These are phyloP conservation scores for Backusella circina DNA, from an alignment of 192 early-diverging fungal species.

Conservation along the genomic window DNA sequence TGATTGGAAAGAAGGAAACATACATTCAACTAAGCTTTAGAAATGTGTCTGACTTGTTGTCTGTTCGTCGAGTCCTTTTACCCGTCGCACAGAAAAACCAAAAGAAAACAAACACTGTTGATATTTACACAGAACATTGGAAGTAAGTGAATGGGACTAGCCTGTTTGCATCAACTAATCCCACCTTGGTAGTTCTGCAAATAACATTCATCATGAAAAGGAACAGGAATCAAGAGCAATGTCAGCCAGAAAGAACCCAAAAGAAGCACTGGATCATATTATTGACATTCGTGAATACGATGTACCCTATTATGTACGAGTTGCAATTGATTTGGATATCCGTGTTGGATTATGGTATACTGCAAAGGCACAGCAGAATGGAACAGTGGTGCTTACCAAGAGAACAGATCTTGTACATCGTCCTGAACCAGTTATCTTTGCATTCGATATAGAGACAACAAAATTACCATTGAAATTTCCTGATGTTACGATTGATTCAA, in stretches of 20 bases:
- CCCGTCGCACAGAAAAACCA: constrained; percentile 69
- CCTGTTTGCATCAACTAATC: not conserved
- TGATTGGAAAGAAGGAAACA: constrained; percentile 66
- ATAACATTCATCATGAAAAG: constrained; percentile 21
- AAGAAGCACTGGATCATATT: constrained; percentile 66
- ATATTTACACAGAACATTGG: constrained; percentile 70
- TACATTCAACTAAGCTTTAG: constrained; percentile 79
- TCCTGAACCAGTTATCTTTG: constrained; percentile 91
- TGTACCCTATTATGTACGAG: constrained; percentile 93
- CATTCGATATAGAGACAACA: constrained; percentile 98
- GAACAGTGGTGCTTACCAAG: constrained; percentile 57
- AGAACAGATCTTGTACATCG: constrained; percentile 85
- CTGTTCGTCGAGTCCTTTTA: constrained; percentile 70
- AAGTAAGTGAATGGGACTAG: constrained; percentile 35
- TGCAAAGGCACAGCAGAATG: constrained; percentile 56
- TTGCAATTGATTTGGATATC: constrained; percentile 92
- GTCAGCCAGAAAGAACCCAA: constrained; percentile 33
- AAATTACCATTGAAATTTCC: constrained; percentile 98
- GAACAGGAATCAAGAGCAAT: constrained; percentile 1
- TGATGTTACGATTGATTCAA: constrained; percentile 80
- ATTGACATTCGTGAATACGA: constrained; percentile 96
- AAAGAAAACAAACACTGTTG: constrained; percentile 52
- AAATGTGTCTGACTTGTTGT: constrained; percentile 79
- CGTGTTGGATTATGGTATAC: constrained; percentile 97
- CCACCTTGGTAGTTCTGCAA: constrained; percentile 13